These are phyloP conservation scores for Linnemannia hyalina DNA, from an alignment of 192 early-diverging fungal species.

Conservation along the genomic window DNA sequence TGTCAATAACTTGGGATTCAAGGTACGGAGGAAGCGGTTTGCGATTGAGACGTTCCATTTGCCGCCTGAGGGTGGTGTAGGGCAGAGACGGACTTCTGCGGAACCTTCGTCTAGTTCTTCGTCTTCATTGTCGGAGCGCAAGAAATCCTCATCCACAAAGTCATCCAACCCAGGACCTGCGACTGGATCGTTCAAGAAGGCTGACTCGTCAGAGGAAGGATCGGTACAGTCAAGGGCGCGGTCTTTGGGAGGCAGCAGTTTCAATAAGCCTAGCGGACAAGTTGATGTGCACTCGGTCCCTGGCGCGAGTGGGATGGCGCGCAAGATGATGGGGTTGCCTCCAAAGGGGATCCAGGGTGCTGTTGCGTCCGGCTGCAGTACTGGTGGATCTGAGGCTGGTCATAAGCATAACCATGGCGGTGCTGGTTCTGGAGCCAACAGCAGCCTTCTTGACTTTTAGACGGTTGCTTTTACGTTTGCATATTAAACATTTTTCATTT, in stretches of 20 bases:
- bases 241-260: constrained; percentile 7
- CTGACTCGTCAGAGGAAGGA: not conserved
- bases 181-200: constrained; percentile 11
- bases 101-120: constrained; percentile 33
- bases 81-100: constrained; percentile 66
- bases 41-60: constrained; percentile 92
- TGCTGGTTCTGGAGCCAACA: constrained; percentile 18
- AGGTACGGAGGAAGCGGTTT: constrained; percentile 90
- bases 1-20: constrained; percentile 87
- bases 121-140: constrained; percentile 35
- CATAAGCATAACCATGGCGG: constrained; percentile 17
- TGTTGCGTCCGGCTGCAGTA: constrained; percentile 37
- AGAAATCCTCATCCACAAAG: constrained; percentile 2
- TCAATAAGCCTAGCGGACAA: not conserved
- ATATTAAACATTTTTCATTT: not conserved
- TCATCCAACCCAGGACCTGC: constrained; percentile 2
- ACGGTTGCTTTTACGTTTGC: not conserved
- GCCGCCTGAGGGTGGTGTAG: constrained; percentile 93
- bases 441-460: constrained; percentile 45
- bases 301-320: constrained; percentile 45
- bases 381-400: constrained; percentile 16
- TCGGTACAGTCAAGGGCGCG: not conserved
- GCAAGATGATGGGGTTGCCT: constrained; percentile 54
- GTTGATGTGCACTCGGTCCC: constrained; percentile 50
- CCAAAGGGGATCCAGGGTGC: constrained; percentile 46